Conservation (phyloP, 1,284 basidiomycete genomes). For the Tetrapyrgos nigripes region DNA sequence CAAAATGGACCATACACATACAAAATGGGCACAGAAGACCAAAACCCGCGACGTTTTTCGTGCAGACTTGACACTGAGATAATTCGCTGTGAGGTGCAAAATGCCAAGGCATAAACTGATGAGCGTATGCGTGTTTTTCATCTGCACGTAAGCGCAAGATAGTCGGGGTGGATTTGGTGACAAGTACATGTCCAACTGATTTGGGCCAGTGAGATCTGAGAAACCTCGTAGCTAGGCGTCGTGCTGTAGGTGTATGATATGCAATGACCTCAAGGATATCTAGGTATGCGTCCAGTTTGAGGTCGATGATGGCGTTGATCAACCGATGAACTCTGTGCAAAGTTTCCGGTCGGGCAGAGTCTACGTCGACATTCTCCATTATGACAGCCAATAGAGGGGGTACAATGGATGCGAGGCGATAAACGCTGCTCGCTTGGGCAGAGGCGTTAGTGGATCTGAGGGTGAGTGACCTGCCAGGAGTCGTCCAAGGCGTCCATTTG, state of each 20-base stretch:
- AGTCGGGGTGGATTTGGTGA: slow-evolving; percentile 52
- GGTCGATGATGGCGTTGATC: slow-evolving; percentile 59
- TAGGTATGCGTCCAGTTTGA: slow-evolving; percentile 71
- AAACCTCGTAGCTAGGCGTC: slow-evolving; percentile 60
- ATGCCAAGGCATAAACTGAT: slow-evolving; percentile 75
- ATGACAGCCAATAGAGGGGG: slow-evolving; percentile 64
- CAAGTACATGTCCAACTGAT: slow-evolving; percentile 66
- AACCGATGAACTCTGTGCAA: slow-evolving; percentile 64
- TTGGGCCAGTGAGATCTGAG: slow-evolving; percentile 71
- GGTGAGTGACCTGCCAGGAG: slow-evolving; percentile 25
- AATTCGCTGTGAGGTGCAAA: slow-evolving; percentile 43
- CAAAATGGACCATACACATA: slow-evolving; percentile 69
- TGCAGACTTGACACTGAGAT: slow-evolving; percentile 59
- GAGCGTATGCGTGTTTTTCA: slow-evolving; percentile 40
- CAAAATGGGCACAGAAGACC: slow-evolving; percentile 72
- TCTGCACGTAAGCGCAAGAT: slow-evolving; percentile 42
- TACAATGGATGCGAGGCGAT: slow-evolving; percentile 64
- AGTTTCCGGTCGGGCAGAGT: slow-evolving; percentile 38
- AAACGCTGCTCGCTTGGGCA: slow-evolving; percentile 57
- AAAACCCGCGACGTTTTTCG: slow-evolving; percentile 57
- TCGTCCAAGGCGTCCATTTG: slow-evolving; percentile 38
- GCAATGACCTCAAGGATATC: slow-evolving; percentile 77
- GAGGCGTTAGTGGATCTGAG: slow-evolving; percentile 63
- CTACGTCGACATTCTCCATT: slow-evolving; percentile 59
- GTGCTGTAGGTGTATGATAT: slow-evolving; percentile 62